A percentile compares a stretch with the other conserved stretches of the same genome.
These are phyloP conservation scores for Rhodotorula taiwanensis DNA, from an alignment of 768 basidiomycete genomes.

Conservation along the genomic window DNA sequence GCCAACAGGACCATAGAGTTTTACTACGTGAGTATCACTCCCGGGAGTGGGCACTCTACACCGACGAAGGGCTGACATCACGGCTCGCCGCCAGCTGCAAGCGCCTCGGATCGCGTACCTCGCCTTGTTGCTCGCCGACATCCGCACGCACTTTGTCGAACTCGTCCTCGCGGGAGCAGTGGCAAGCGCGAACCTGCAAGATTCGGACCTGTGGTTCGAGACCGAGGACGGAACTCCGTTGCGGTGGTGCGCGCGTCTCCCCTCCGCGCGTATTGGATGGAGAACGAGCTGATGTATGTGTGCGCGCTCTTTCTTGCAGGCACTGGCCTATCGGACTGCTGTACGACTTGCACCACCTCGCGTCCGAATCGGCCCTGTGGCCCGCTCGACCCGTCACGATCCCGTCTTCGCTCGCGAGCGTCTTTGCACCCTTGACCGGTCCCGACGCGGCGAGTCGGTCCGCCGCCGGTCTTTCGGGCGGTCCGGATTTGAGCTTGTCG, in stretches of 20 bases:
- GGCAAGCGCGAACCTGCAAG: slow-evolving; percentile 58
- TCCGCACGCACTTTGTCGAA: slow-evolving; percentile 80
- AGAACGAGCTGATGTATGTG: neutral
- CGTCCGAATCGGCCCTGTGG: slow-evolving; percentile 46
- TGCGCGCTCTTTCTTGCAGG: slow-evolving; percentile 51
- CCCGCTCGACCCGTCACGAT: neutral
- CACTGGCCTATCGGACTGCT: slow-evolving; percentile 96
- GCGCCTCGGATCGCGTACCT: slow-evolving; percentile 90
- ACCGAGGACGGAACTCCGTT: slow-evolving; percentile 64
- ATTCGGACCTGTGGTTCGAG: slow-evolving; percentile 98
- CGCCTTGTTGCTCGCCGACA: slow-evolving; percentile 79
- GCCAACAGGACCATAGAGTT: slow-evolving; percentile 82
- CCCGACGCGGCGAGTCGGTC: neutral
- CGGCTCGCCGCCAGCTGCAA: slow-evolving; percentile 45
- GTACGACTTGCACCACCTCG: slow-evolving; percentile 64
- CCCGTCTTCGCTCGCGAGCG: neutral
- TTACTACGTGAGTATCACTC: slow-evolving; percentile 55
- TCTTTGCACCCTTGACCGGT: slow-evolving; percentile 12
- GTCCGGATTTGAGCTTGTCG: no score
- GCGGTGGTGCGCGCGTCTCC: slow-evolving; percentile 62
- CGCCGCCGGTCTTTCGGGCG: no score
- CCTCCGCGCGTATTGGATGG: no score
- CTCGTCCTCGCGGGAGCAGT: slow-evolving; percentile 76
- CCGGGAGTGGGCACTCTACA: neutral
- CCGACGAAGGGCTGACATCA: neutral